Evolutionary conservation across 2,329 filamentous ascomycete genomes (phyloP).

Genomic region (Paecilomyces formosus): DNA sequence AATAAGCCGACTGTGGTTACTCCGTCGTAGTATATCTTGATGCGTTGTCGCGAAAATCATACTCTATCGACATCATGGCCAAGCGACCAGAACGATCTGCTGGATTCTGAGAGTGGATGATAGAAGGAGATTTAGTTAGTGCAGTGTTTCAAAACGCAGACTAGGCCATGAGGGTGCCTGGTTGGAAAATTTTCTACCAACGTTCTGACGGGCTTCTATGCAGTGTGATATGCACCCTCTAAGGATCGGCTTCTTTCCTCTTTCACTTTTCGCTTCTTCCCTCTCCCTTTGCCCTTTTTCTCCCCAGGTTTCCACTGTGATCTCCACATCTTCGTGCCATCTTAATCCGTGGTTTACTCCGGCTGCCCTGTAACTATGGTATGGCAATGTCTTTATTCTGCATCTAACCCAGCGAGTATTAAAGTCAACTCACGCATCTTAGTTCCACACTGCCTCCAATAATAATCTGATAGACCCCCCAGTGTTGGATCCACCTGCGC

Average conservation of each 20-base stretch:
- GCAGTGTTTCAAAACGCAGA: not conserved
- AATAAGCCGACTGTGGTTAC: not conserved
- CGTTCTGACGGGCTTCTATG: slow-evolving; percentile 3
- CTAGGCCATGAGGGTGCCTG: not conserved
- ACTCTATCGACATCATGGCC: no score
- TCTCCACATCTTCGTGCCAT: not conserved
- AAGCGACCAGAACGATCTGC: no score
- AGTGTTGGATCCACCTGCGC: not conserved
- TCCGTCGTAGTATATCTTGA: not conserved
- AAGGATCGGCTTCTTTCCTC: not conserved
- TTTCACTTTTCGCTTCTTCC: not conserved
- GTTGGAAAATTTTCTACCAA: not conserved
- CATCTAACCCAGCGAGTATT: not conserved
- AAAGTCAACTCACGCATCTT: no score
- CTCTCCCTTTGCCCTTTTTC: not conserved
- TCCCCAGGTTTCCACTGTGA: not conserved
- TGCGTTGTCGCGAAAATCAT: not conserved
- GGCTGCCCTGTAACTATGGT: not conserved
- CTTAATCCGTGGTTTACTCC: not conserved
- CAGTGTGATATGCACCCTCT: not conserved
- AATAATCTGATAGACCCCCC: not conserved
- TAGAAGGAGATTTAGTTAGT: not conserved
- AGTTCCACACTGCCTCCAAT: not conserved
- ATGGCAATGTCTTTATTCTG: not conserved
- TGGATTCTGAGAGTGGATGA: no score